phyloP scores from a whole-genome alignment of 2,329 filamentous ascomycete genomes.

The Sporothrix protearum region DNA sequence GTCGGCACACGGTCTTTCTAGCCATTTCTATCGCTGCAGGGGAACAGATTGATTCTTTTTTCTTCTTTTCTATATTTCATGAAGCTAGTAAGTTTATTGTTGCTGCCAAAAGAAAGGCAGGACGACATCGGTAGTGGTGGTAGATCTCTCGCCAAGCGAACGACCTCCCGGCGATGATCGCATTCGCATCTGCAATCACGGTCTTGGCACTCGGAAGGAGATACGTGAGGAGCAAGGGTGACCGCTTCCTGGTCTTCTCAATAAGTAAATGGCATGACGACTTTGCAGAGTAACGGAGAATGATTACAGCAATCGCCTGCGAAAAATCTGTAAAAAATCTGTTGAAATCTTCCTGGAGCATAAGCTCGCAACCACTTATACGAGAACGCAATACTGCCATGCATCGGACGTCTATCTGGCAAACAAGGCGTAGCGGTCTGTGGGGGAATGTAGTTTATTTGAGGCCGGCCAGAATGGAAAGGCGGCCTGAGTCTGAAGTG shows the following conservation, averaged over 20 bases:
- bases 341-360: not conserved
- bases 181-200: slow-evolving; percentile 1
- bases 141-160: too few relatives aligned
- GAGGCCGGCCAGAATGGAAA: not conserved
- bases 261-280: not conserved
- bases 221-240: not conserved
- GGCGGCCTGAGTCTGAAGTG: not conserved
- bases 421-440: not conserved
- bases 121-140: too few relatives aligned
- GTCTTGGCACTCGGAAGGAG: too few relatives aligned
- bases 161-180: not conserved
- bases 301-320: not conserved
- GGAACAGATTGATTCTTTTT: not conserved
- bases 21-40: not conserved
- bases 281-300: not conserved
- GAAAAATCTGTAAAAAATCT: not conserved
- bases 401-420: not conserved
- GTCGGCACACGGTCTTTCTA: not conserved
- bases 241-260: not conserved
- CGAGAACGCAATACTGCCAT: not conserved
- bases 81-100: not conserved
- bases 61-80: not conserved
- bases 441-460: not conserved
- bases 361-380: not conserved
- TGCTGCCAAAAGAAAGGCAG: too few relatives aligned